phyloP scores from a whole-genome alignment of 1,139 yeast genomes.

The Candida pseudocylindracea region DNA sequence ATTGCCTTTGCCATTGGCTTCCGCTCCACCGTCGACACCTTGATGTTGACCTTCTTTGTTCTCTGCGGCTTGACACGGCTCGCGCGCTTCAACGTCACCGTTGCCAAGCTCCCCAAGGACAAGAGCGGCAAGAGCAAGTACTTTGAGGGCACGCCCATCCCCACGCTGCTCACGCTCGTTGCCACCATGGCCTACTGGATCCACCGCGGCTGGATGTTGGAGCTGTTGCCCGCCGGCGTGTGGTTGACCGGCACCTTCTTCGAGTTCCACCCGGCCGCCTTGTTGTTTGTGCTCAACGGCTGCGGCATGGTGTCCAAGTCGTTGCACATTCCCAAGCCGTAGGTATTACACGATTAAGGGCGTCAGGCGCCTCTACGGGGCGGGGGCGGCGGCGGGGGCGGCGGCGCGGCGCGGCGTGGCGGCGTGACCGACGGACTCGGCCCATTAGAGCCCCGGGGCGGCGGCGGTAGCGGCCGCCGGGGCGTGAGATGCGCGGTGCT shows the following conservation, averaged over 20 bases:
- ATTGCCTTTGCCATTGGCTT: slow-evolving; percentile 85
- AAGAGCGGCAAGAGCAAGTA: slow-evolving; percentile 54
- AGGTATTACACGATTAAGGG: slow-evolving; percentile 4
- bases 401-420: too few species aligned
- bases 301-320: slow-evolving; percentile 85
- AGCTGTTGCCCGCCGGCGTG: slow-evolving; percentile 44
- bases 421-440: too few species aligned
- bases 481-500: too few species aligned
- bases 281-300: slow-evolving; percentile 57
- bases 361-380: too few species aligned
- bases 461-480: too few species aligned
- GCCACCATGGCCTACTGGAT: slow-evolving; percentile 46
- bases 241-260: slow-evolving; percentile 26
- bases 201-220: slow-evolving; percentile 20
- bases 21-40: slow-evolving; percentile 60
- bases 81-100: slow-evolving; percentile 89
- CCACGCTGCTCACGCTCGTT: slow-evolving; percentile 64
- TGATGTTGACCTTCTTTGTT: slow-evolving; percentile 64
- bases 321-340: slow-evolving; percentile 77
- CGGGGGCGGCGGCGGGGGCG: too few species aligned
- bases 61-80: slow-evolving; percentile 84
- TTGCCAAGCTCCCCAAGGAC: slow-evolving; percentile 82
- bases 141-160: slow-evolving; percentile 94
- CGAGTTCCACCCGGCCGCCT: slow-evolving; percentile 55
- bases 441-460: too few species aligned